Conservation (phyloP, 352 stramenopile genomes). For the Pythium rhizo-oryzae region DNA sequence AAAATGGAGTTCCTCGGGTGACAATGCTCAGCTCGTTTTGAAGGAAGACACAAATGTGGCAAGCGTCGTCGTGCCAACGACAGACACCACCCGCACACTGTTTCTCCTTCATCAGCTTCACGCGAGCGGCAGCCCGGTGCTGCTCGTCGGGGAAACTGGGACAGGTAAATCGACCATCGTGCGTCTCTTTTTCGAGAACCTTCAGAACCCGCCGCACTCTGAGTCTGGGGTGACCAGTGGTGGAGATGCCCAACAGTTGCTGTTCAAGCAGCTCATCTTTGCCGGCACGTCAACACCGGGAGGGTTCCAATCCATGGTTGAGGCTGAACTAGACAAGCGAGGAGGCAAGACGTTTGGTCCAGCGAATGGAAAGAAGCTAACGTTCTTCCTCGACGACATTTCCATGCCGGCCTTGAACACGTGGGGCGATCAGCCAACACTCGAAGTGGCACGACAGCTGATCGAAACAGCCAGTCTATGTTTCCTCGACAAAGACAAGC, state of each 20-base stretch:
- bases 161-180: constrained; percentile 89
- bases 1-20: constrained; percentile 51
- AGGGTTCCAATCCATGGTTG: constrained; percentile 80
- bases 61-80: constrained; percentile 85
- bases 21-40: constrained; percentile 7
- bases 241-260: constrained; percentile 41
- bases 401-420: constrained; percentile 66
- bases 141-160: constrained; percentile 85
- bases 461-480: constrained; percentile 68
- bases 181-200: constrained; percentile 74
- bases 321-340: constrained; percentile 76
- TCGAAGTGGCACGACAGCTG: constrained; percentile 76
- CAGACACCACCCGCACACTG: constrained; percentile 75
- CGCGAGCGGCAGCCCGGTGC: constrained; percentile 52
- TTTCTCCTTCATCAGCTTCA: constrained; percentile 76
- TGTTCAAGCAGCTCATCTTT: constrained; percentile 90
- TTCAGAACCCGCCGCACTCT: constrained; percentile 1
- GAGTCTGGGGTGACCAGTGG: constrained; percentile 9
- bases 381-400: constrained; percentile 81
- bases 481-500: constrained; percentile 87
- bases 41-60: constrained; percentile 68
- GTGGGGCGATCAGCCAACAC: constrained; percentile 77
- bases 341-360: constrained; percentile 82
- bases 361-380: constrained; percentile 70
- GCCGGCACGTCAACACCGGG: constrained; percentile 77